Percentiles rank a stretch among this genome's conserved stretches.
Evolutionary conservation across 805 yeast species (phyloP).

Genomic region (Lachancea thermotolerans): DNA sequence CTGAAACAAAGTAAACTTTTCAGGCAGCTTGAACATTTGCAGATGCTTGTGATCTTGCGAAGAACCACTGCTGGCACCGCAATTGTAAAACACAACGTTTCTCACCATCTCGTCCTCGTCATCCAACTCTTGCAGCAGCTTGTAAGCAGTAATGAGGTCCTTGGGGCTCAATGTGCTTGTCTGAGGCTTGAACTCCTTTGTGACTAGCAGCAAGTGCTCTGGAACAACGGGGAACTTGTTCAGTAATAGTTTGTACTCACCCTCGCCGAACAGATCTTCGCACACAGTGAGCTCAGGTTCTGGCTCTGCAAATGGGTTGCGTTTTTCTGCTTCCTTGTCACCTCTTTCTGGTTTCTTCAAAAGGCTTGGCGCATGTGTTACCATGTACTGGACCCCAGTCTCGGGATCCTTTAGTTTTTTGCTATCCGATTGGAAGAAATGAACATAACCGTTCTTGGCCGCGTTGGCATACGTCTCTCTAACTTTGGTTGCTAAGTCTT

Average conservation of each 20-base stretch:
- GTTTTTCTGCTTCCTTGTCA: slow-evolving; percentile 24
- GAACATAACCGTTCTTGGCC: slow-evolving; percentile 37
- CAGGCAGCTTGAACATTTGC: slow-evolving; percentile 74
- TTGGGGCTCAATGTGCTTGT: slow-evolving; percentile 58
- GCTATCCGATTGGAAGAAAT: slow-evolving; percentile 44
- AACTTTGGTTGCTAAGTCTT: slow-evolving; percentile 16
- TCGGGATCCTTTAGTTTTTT: slow-evolving; percentile 27
- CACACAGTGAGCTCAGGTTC: slow-evolving; percentile 67
- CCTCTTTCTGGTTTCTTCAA: slow-evolving; percentile 36
- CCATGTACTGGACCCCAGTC: slow-evolving; percentile 27
- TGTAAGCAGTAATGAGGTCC: slow-evolving; percentile 59
- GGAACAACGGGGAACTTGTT: slow-evolving; percentile 85
- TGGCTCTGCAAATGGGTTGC: slow-evolving; percentile 74
- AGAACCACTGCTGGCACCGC: slow-evolving; percentile 88
- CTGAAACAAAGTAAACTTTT: slow-evolving; percentile 50
- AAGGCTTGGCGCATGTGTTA: slow-evolving; percentile 31
- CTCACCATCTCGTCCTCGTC: slow-evolving; percentile 34
- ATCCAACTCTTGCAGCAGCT: slow-evolving; percentile 47
- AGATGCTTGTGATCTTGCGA: slow-evolving; percentile 90
- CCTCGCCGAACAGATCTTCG: slow-evolving; percentile 40
- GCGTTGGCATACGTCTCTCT: slow-evolving; percentile 44
- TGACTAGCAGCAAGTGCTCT: slow-evolving; percentile 71
- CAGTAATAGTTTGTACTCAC: slow-evolving; percentile 55
- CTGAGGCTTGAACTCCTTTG: slow-evolving; percentile 69
- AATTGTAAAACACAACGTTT: slow-evolving; percentile 81